Evolutionary conservation across 139 green algal species (phyloP), one percentile per base, ranked within the genome.

Genomic region (Volvox africanus): DNA sequence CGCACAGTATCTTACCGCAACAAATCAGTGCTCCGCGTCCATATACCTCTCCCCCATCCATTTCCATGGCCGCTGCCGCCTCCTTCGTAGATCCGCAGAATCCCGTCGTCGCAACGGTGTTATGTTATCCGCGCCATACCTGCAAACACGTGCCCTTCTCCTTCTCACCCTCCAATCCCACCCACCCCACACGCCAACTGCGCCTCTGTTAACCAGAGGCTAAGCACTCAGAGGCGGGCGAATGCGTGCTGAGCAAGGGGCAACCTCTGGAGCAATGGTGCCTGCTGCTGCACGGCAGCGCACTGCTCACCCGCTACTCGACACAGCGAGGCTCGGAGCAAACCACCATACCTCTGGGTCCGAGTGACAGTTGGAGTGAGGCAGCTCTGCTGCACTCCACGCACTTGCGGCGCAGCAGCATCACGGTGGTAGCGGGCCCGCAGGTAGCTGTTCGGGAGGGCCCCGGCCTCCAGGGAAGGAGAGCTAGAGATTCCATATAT

Each of bases 161-260:
- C 65, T 12, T 12, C 65, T 12, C 65, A 73, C 11, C 11, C 21
- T 73, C 11, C 62, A 17, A 17, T 69, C 19, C 17, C 62, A 69
- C 62, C 65, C 65, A 6, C 65, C 16, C 6, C 65, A 73, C 21
- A 73, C 65, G 44, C 44, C 44, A 5, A 55, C 44, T 9, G 44
- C 44, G 5, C 11, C 65, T 73, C 65, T 73, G 65, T 73, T 24
- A 16, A 73, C 65, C 85, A 89, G 85, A 82, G 44, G 68, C 37
- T 71, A 89, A 89, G 44, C 85, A 89, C 44, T 75, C 85, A 1
- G 85, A 89, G 44, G 33, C 85, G 2, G 85, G 85, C 44, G 85
- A 89, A 32, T 89, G 69, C 44, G 44, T 89, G 18, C 69, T 89
- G 11, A 89, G 85, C 69, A 89, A 89, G 69, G 85, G 69, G 19